phyloP scores from a whole-genome alignment of 139 green algal species.

The Microglena sp. region DNA sequence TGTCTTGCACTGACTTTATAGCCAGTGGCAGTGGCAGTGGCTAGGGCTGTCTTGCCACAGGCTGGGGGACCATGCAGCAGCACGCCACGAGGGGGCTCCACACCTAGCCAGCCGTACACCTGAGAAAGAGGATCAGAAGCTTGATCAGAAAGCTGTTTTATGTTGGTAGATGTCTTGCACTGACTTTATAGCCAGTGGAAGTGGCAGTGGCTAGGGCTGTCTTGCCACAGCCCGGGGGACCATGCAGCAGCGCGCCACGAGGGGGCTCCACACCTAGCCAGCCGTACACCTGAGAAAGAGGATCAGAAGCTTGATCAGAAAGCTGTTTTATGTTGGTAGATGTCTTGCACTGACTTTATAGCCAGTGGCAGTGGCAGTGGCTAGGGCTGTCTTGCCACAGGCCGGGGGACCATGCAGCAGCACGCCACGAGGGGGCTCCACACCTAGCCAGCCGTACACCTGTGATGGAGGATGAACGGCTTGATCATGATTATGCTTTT shows the following conservation, averaged over 20 bases:
- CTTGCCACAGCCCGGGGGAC: constrained; percentile 81
- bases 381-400: constrained; percentile 86
- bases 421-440: constrained; percentile 79
- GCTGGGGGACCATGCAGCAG: constrained; percentile 82
- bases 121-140: no score
- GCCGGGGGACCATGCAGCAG: constrained; percentile 84
- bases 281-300: constrained; percentile 66
- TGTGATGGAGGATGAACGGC: constrained; percentile 13
- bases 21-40: constrained; percentile 82
- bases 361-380: constrained; percentile 85
- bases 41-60: constrained; percentile 83
- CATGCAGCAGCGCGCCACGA: constrained; percentile 78
- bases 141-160: no score
- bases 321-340: no score
- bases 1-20: no score
- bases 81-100: constrained; percentile 76
- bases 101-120: constrained; percentile 76
- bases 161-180: no score
- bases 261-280: constrained; percentile 81
- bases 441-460: constrained; percentile 79
- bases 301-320: no score
- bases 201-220: constrained; percentile 82
- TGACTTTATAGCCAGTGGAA: no score
- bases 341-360: no score
- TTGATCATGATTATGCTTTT: no score